Base-by-base conservation (phyloP, 495 filamentous ascomycete genomes). In the Talaromyces wortmannii region DNA sequence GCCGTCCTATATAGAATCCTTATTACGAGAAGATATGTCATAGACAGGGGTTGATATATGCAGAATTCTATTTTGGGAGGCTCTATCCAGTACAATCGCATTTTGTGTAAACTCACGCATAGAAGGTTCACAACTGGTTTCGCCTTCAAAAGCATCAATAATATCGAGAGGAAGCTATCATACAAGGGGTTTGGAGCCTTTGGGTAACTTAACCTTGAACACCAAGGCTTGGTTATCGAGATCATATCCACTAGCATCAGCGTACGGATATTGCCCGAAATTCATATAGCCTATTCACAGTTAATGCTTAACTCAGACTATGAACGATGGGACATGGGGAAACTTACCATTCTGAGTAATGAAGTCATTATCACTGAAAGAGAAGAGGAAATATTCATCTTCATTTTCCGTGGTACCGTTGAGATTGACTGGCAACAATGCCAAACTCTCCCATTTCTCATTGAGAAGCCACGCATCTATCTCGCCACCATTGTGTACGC, bases 401-500 rank as follows among this genome's bases (percentile, higher is more conserved):
- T 72, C 68, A 5, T 63, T 54, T 43, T 65, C 57, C 49, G 63
- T 58, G 6, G n/a, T n/a, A n/a, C 69, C 72, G 32, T 55, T 32
- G 13, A 64, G 61, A 59, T 85, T 76, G 8, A 84, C 84, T 0
- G 88, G 86, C 6, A 85, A 75, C 47, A 89, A 62, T 7, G 82
- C 79, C 30, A 94, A 62, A 36, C 78, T 77, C 73, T 94, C 88
- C 89, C 88, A 94, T 64, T 92, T 94, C 75, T 92, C 89, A 65
- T 92, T 88, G 59, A 90, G 65, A 29, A 89, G 65, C 2, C 62
- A 57, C 7, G 59, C 55, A 62, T 86, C 78, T 60, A 81, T 75
- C 0, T 63, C 65, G 0, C 81, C 83, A 2, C 88, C 86, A 59
- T 91, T 90, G 58, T 87, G 84, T 10, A 90, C 59, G 0, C 81